These are phyloP conservation scores for Tetraselmis striata DNA, from an alignment of 139 green algal species.

Conservation along the genomic window DNA sequence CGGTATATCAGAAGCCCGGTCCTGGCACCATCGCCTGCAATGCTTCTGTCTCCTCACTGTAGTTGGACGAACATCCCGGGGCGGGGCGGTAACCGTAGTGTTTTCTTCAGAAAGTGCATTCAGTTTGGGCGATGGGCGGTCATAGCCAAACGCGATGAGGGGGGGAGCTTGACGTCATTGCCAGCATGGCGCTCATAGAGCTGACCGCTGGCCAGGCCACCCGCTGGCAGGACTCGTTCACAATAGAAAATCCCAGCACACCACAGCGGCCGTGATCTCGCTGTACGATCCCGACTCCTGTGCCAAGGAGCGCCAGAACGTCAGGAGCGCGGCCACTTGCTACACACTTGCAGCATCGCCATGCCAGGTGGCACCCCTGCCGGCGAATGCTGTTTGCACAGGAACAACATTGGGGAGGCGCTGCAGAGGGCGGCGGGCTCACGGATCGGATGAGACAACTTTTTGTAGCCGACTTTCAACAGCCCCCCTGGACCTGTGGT, in stretches of 20 bases:
- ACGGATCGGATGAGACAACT: slow-evolving; percentile 49
- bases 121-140: slow-evolving; percentile 67
- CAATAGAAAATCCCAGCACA: slow-evolving; percentile 81
- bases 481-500: slow-evolving; percentile 41
- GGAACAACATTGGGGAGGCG: too few species aligned
- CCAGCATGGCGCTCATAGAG: slow-evolving; percentile 59
- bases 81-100: slow-evolving; percentile 67
- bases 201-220: slow-evolving; percentile 46
- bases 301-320: background rate
- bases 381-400: background rate
- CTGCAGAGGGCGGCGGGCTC: too few species aligned
- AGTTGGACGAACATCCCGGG: too few species aligned
- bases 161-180: background rate
- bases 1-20: background rate
- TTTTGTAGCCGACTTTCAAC: slow-evolving; percentile 62
- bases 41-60: too few species aligned
- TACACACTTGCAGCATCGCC: background rate
- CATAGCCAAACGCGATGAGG: slow-evolving; percentile 54
- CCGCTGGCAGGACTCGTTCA: slow-evolving; percentile 68
- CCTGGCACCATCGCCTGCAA: too few species aligned
- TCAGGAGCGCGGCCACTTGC: too few species aligned
- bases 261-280: slow-evolving; percentile 56
- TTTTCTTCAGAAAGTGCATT: slow-evolving; percentile 53
- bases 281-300: slow-evolving; percentile 24
- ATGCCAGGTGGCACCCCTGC: background rate